Conservation (phyloP, 192 early-diverging fungal genomes). For the Coemansia sp. region DNA sequence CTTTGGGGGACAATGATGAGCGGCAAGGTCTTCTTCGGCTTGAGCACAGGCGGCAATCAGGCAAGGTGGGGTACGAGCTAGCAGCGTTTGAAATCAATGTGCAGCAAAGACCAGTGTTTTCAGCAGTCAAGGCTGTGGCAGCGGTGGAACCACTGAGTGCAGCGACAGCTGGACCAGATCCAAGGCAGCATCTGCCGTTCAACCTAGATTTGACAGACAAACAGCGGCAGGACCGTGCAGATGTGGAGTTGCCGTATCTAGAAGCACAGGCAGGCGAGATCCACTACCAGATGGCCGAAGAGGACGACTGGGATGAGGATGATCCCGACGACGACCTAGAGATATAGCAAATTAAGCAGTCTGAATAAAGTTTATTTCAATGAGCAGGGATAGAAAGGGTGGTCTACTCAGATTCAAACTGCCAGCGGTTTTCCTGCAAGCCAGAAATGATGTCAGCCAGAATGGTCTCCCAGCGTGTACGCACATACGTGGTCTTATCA, state of each 20-base stretch:
- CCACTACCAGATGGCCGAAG: slow-evolving; percentile 82
- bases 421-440: slow-evolving; percentile 79
- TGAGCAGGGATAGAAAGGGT: not conserved
- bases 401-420: slow-evolving; percentile 53
- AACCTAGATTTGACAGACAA: slow-evolving; percentile 81
- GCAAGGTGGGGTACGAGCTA: slow-evolving; percentile 43
- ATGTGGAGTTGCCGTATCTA: slow-evolving; percentile 77
- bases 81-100: slow-evolving; percentile 33
- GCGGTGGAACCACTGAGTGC: not conserved
- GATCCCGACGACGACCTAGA: slow-evolving; percentile 91
- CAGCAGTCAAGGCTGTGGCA: slow-evolving; percentile 2
- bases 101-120: slow-evolving; percentile 21
- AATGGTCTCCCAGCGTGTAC: slow-evolving; percentile 79
- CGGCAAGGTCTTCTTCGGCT: slow-evolving; percentile 31
- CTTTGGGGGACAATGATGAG: slow-evolving; percentile 27
- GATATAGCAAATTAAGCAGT: slow-evolving; percentile 53
- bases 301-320: slow-evolving; percentile 88
- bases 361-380: slow-evolving; percentile 4
- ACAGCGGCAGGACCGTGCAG: slow-evolving; percentile 71
- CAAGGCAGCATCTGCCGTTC: slow-evolving; percentile 69
- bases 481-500: slow-evolving; percentile 94
- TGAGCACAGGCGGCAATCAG: slow-evolving; percentile 45
- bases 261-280: slow-evolving; percentile 59
- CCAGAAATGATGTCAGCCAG: slow-evolving; percentile 90
- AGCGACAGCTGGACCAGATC: not conserved